These are phyloP conservation scores for Penicillium aurantiogriseum DNA, from an alignment of 2,329 filamentous ascomycete species.

Conservation along the genomic window DNA sequence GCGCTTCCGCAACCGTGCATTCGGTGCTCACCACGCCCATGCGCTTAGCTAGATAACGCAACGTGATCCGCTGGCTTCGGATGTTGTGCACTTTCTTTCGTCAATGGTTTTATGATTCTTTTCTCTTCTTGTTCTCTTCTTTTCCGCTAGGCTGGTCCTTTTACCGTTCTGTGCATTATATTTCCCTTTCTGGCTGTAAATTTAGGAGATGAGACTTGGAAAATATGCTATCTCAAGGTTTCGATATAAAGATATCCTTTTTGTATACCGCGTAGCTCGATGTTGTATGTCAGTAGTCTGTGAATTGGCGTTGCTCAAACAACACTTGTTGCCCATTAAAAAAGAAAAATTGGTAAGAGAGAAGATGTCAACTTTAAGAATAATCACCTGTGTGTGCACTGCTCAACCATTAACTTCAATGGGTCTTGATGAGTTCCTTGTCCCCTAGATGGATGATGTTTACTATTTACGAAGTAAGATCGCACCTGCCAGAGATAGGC, in stretches of 20 bases:
- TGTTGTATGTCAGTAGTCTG: neutral
- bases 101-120: neutral
- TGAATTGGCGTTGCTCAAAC: neutral
- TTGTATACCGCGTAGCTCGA: neutral
- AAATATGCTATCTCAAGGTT: slow-evolving; percentile 6
- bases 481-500: neutral
- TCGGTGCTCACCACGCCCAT: slow-evolving; percentile 20
- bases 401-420: neutral
- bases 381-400: too few relatives aligned
- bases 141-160: slow-evolving; percentile 6
- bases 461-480: neutral
- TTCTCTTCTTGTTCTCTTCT: slow-evolving; percentile 3
- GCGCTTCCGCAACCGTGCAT: slow-evolving; percentile 30
- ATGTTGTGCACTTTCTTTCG: neutral
- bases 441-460: neutral
- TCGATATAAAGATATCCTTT: neutral
- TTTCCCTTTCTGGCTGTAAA: slow-evolving; percentile 22
- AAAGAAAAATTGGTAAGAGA: neutral
- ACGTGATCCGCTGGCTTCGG: slow-evolving; percentile 22
- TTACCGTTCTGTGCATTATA: slow-evolving; percentile 8
- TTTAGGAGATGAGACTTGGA: slow-evolving; percentile 12
- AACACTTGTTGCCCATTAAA: too few relatives aligned
- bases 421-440: neutral
- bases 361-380: neutral
- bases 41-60: slow-evolving; percentile 22